Percentiles rank a stretch among this genome's conserved stretches.
Conservation (phyloP, 176 grass and related monocot species). For the Hordeum vulgare region MorexV3_pseudomolecules_assembly NC_058521.1:484426408-484426907, state of each 20-base stretch:
- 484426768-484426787: neutral
- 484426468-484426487: neutral
- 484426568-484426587: neutral
- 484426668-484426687: neutral
- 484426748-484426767: neutral
- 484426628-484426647: neutral
- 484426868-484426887: neutral
- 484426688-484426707: neutral
- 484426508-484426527: neutral
- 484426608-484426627: neutral
- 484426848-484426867: neutral
- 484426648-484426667: neutral
- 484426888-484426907: neutral
- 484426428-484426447: neutral
- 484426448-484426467: neutral
- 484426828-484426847: neutral
- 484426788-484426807: neutral
- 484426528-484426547: neutral
- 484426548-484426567: neutral
- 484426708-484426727: neutral
- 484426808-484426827: neutral
- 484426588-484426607: neutral
- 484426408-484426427: neutral
- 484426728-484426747: neutral
- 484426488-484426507: neutral